These are phyloP conservation scores for Ganoderma boninense DNA, from an alignment of 1,284 basidiomycete species.

Conservation along the genomic window DNA sequence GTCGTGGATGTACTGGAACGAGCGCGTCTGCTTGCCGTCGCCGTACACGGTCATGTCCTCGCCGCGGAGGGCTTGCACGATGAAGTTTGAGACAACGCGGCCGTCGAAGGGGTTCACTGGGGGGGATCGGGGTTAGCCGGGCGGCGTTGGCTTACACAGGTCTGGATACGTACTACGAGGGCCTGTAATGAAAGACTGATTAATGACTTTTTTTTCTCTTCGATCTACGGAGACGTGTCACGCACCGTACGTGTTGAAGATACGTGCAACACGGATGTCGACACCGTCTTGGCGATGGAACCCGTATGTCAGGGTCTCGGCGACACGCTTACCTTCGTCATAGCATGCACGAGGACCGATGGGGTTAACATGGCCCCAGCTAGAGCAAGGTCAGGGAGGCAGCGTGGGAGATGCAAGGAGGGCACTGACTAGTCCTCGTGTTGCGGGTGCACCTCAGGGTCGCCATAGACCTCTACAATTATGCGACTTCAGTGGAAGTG, in stretches of 20 bases:
- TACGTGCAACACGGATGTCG: constrained; percentile 94
- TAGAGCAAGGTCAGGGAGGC: constrained; percentile 40
- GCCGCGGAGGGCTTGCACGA: constrained; percentile 94
- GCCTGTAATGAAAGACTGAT: constrained; percentile 38
- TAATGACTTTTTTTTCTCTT: background rate
- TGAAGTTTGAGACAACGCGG: constrained; percentile 98
- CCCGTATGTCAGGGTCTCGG: constrained; percentile 94
- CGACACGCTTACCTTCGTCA: constrained; percentile 97
- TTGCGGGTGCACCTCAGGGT: constrained; percentile 97
- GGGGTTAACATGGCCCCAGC: constrained; percentile 98
- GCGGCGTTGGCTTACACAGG: constrained; percentile 1
- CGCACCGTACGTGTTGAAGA: constrained; percentile 90
- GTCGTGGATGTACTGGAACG: constrained; percentile 94
- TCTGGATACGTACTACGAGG: constrained; percentile 53
- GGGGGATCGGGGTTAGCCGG: constrained; percentile 31
- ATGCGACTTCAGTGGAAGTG: constrained; percentile 12
- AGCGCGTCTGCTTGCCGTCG: constrained; percentile 94
- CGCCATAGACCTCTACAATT: constrained; percentile 89
- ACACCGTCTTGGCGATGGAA: constrained; percentile 95
- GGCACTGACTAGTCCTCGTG: constrained; percentile 87
- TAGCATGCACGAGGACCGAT: constrained; percentile 98
- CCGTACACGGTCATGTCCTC: constrained; percentile 98
- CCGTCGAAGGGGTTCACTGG: constrained; percentile 96
- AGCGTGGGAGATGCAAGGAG: background rate
- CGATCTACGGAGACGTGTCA: background rate